phyloP scores from a whole-genome alignment of 495 filamentous ascomycete species.

The Pseudoneurospora amorphoporcata region DNA sequence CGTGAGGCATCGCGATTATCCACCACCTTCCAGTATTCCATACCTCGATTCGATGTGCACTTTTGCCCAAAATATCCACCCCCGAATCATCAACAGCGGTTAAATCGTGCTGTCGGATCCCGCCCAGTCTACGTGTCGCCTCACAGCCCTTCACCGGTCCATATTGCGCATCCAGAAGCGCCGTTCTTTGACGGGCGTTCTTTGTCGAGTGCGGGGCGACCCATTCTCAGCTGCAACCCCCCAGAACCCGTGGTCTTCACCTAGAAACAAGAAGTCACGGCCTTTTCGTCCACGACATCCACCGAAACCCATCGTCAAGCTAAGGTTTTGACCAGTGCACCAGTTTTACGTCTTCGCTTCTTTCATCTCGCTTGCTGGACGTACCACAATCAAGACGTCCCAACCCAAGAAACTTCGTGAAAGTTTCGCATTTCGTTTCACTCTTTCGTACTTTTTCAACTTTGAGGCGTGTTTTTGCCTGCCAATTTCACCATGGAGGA shows the following conservation, averaged over 20 bases:
- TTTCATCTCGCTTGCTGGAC: neutral
- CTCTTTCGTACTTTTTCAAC: neutral
- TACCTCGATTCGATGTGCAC: neutral
- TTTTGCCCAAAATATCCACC: neutral
- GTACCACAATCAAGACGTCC: neutral
- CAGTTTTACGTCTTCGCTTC: neutral
- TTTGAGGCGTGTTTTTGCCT: neutral
- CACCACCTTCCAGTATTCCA: neutral
- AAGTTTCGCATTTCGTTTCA: neutral
- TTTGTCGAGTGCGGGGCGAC: neutral
- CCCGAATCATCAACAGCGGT: neutral
- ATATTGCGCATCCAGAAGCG: neutral
- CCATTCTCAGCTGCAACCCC: neutral
- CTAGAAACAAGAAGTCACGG: neutral
- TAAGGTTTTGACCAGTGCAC: neutral
- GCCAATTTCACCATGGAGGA: constrained; percentile 15
- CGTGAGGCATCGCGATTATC: neutral
- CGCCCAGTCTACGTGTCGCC: neutral
- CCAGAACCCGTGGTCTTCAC: neutral
- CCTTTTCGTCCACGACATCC: neutral
- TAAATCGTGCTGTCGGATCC: neutral
- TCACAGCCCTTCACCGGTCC: neutral
- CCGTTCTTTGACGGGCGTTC: neutral
- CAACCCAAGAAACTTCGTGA: neutral
- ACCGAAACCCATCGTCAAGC: neutral